A percentile compares a stretch with the other conserved stretches of the same genome.
Conservation (phyloP, 805 yeast species). For the Suhomyces pyralidae region DNA sequence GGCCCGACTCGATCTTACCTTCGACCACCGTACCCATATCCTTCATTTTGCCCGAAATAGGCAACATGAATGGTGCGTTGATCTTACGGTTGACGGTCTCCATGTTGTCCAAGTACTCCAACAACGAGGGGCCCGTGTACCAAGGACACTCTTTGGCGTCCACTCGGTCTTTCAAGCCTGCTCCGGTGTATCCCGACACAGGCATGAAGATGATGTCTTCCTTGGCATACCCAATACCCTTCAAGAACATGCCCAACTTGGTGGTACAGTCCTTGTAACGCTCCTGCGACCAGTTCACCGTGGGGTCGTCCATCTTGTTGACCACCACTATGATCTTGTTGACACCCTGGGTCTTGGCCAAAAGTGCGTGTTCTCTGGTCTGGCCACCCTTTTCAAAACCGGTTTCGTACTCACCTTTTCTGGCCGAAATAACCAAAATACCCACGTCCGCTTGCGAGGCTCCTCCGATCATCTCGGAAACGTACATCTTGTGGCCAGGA, state of each 20-base stretch:
- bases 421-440: constrained; percentile 91
- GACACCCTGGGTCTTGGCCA: constrained; percentile 98
- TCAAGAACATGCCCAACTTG: constrained; percentile 74
- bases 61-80: constrained; percentile 96
- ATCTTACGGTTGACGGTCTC: constrained; percentile 78
- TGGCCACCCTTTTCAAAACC: constrained; percentile 99
- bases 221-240: constrained; percentile 85
- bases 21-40: constrained; percentile 97
- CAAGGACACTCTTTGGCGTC: constrained; percentile 73
- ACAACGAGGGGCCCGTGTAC: constrained; percentile 89
- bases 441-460: constrained; percentile 99
- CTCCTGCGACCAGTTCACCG: constrained; percentile 93
- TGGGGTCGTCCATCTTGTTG: constrained; percentile 98
- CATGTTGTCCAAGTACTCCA: constrained; percentile 86
- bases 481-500: constrained; percentile 99
- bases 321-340: constrained; percentile 89
- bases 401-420: constrained; percentile 99
- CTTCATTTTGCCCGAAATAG: constrained; percentile 90
- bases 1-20: constrained; percentile 97
- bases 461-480: constrained; percentile 99
- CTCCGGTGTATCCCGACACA: constrained; percentile 96
- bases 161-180: constrained; percentile 88
- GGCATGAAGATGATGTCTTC: constrained; percentile 93
- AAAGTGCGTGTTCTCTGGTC: constrained; percentile 94
- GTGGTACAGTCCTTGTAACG: constrained; percentile 93